These are phyloP conservation scores for Omphalotus guepiniiformis DNA, from an alignment of 768 basidiomycete species.

Conservation along the genomic window DNA sequence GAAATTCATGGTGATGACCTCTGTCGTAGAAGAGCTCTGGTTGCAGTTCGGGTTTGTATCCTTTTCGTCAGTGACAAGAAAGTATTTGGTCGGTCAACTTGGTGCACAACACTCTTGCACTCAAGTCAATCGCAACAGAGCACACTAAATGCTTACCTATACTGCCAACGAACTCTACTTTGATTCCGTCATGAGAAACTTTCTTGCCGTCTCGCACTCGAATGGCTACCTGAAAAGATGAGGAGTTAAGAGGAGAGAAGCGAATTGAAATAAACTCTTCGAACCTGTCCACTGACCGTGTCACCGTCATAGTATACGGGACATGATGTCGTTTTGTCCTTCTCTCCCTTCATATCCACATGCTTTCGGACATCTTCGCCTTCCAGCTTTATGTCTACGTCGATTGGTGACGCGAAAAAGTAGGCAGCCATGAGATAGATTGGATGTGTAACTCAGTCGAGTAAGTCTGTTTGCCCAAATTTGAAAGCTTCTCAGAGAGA, in stretches of 20 bases:
- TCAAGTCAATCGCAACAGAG: no score
- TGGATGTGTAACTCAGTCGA: no score
- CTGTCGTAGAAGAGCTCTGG: slow-evolving; percentile 93
- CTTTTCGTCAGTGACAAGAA: neutral
- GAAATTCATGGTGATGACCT: slow-evolving; percentile 96
- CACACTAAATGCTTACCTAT: slow-evolving; percentile 61
- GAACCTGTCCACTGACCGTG: slow-evolving; percentile 81
- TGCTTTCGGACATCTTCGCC: slow-evolving; percentile 86
- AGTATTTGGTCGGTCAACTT: slow-evolving; percentile 4
- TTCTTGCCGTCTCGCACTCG: slow-evolving; percentile 94
- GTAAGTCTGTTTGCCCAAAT: no score
- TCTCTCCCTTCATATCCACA: slow-evolving; percentile 86
- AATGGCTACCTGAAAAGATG: slow-evolving; percentile 60
- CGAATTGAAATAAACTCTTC: slow-evolving; percentile 1
- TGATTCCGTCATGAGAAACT: slow-evolving; percentile 91
- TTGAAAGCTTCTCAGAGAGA: no score
- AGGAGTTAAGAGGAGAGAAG: neutral
- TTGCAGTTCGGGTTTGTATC: slow-evolving; percentile 7
- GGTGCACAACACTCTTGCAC: no score
- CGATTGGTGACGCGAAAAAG: slow-evolving; percentile 89
- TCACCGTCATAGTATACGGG: slow-evolving; percentile 97
- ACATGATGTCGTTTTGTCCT: slow-evolving; percentile 79
- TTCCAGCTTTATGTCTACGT: slow-evolving; percentile 85
- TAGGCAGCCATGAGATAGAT: slow-evolving; percentile 79
- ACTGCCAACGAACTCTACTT: slow-evolving; percentile 95